These are phyloP conservation scores for Trichomonas gallinae DNA, from an alignment of 208 protist species.

Conservation along the genomic window DNA sequence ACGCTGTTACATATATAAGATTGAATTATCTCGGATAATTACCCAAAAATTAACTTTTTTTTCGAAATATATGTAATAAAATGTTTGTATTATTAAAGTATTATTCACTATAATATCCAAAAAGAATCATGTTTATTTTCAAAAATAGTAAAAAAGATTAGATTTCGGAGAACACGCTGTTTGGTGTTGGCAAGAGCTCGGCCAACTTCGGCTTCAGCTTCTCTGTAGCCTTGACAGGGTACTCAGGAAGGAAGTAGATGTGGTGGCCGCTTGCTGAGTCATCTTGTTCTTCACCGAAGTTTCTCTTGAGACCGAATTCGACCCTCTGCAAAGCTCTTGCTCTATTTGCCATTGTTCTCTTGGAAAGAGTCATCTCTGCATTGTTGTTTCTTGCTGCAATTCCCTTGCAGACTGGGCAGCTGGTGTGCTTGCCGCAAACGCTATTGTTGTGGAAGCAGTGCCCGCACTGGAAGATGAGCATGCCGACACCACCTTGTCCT, in stretches of 20 bases:
- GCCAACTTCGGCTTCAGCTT: neutral
- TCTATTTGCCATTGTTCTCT: neutral
- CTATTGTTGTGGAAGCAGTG: neutral
- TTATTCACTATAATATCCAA: too few species aligned
- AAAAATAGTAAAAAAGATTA: neutral
- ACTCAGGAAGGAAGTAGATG: neutral
- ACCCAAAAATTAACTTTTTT: too few species aligned
- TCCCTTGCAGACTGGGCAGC: neutral
- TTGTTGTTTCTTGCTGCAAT: neutral
- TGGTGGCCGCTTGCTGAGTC: neutral
- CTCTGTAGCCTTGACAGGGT: neutral
- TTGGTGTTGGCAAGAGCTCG: neutral
- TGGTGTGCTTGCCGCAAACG: neutral
- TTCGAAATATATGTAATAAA: too few species aligned
- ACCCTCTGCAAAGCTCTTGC: neutral
- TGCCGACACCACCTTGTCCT: neutral
- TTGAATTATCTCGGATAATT: neutral
- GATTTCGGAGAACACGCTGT: neutral
- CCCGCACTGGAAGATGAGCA: neutral
- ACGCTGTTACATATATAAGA: neutral
- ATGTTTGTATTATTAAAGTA: too few species aligned
- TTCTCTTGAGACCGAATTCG: neutral
- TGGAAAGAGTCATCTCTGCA: neutral
- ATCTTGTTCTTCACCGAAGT: conserved; percentile 9
- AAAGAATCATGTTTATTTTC: neutral